Base-by-base conservation (phyloP, 768 basidiomycete species). In the Suillus occidentalis region DNA sequence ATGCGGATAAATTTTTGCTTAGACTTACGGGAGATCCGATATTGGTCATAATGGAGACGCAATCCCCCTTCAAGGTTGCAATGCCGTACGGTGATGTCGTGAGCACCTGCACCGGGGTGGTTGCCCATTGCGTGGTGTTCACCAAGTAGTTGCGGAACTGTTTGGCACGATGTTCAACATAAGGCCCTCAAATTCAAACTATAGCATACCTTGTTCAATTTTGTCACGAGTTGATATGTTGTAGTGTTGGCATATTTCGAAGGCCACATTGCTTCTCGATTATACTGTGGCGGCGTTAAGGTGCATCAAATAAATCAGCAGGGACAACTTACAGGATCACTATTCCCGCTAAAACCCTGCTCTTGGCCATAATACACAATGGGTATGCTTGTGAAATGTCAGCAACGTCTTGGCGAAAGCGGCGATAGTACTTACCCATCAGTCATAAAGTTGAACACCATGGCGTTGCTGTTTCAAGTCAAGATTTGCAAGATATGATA, bases 341-440 rank as follows among this genome's bases (percentile, higher is more conserved):
- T 76, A 70, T 76, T 78, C 40, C 91, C 92, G 63, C 76, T 78
- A 73, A 90, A 88, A 47, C 81, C 78, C 72, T 92, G 91, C 70
- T 93, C 92, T 75, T 91, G 90, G 2, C 92, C 91, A 66, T 91
- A 91, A 73, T 93, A 94, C 13, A 91, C 84, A 65, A 93, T 87
- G 0, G 92, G 91, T 68, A 92, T 91, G n/a, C 82, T 82, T 18
- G 58, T 25, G 36, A 34, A 62, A 57, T 60, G 60, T 37, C 36
- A 34, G 36, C 49, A 45, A 58, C 20, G 37, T 28, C 14, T 22
- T 14, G 9, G 40, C 7, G 18, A 25, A 36, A 58, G 53, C 37
- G n/a, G 7, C 7, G 6, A 47, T 56, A 34, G 28, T 20, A 58
- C 65, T 70, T 61, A 74, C 81, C 91, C 91, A 65, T 92, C 91